Percentiles rank a stretch among this genome's conserved stretches.
These are phyloP conservation scores for Cyanidium caldarium DNA, from an alignment of 23 red algal genomes.

Conservation along the genomic window DNA sequence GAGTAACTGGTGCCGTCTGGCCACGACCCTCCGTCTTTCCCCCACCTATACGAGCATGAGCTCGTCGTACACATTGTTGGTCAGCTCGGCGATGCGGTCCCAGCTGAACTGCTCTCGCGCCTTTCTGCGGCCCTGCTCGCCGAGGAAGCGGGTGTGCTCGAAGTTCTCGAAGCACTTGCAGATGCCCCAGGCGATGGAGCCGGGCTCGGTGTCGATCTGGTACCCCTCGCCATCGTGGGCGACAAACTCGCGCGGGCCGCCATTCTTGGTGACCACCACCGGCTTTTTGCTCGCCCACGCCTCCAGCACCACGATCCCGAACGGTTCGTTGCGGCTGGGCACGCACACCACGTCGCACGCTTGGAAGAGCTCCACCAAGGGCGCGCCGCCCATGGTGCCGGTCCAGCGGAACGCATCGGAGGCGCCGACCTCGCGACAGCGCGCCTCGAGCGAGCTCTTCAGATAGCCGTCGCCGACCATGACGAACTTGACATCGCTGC, in stretches of 20 bases:
- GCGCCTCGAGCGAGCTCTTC: constrained; percentile 46
- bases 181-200: constrained; percentile 76
- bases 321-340: constrained; percentile 88
- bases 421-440: constrained; percentile 45
- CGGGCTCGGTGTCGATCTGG: constrained; percentile 48
- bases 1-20: neutral
- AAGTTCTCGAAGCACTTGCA: constrained; percentile 61
- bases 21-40: neutral
- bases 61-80: constrained; percentile 76
- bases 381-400: constrained; percentile 54
- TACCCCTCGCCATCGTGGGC: constrained; percentile 85
- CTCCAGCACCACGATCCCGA: constrained; percentile 95
- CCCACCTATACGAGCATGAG: neutral
- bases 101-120: constrained; percentile 71
- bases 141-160: constrained; percentile 62
- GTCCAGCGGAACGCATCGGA: constrained; percentile 34
- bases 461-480: constrained; percentile 92
- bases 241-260: constrained; percentile 92
- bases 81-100: constrained; percentile 73
- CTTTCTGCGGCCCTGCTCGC: constrained; percentile 64
- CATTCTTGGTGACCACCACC: constrained; percentile 83
- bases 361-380: constrained; percentile 78
- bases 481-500: constrained; percentile 81
- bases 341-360: constrained; percentile 78
- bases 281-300: constrained; percentile 95